phyloP scores from a whole-genome alignment of 805 yeast genomes.

The Blastobotrys parvus region DNA sequence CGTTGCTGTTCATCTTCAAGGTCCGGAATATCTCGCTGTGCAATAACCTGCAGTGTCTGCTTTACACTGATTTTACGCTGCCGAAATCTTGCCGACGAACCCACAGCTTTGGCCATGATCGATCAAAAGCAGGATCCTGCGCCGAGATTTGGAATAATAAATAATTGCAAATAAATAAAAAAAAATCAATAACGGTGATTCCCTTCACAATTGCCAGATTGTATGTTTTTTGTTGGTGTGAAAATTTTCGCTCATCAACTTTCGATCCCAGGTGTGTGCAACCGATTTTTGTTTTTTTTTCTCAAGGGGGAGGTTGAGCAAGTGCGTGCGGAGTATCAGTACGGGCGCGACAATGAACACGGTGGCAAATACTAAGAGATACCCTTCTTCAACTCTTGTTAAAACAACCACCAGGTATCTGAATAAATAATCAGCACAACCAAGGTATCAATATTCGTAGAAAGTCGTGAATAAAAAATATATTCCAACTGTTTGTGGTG shows the following conservation, averaged over 20 bases:
- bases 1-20: constrained; percentile 73
- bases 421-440: too few relatives aligned
- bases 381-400: too few relatives aligned
- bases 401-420: too few relatives aligned
- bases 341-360: too few relatives aligned
- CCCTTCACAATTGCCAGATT: too few relatives aligned
- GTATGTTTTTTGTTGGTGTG: background rate
- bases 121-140: background rate
- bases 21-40: constrained; percentile 74
- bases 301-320: too few relatives aligned
- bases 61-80: constrained; percentile 93
- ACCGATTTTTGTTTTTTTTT: background rate
- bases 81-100: constrained; percentile 59
- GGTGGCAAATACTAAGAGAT: too few relatives aligned
- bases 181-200: too few relatives aligned
- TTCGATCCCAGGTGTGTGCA: background rate
- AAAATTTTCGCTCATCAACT: background rate
- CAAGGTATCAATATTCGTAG: too few relatives aligned
- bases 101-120: constrained; percentile 4
- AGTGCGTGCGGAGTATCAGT: too few relatives aligned
- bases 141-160: background rate
- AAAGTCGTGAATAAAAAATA: too few relatives aligned
- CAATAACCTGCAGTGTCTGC: constrained; percentile 69
- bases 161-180: background rate
- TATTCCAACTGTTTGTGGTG: too few relatives aligned